Percentiles rank a stretch among this genome's conserved stretches.
Evolutionary conservation across 2,329 filamentous ascomycete species (phyloP).

Genomic region (Coleophoma eucalyptorum): DNA sequence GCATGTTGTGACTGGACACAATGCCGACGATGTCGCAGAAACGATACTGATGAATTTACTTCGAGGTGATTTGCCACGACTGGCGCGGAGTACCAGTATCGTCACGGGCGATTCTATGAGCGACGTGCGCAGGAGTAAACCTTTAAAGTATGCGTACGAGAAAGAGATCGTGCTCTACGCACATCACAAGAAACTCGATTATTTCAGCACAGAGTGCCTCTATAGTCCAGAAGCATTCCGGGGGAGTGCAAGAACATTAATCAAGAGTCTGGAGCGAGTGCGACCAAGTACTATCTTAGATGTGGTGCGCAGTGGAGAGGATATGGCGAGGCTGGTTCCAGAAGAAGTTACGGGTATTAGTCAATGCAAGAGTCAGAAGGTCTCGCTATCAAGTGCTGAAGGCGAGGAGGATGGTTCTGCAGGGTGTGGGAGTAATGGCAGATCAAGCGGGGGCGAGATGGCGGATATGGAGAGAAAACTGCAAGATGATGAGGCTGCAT

Average conservation of each 20-base stretch:
- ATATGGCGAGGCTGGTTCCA: slow-evolving; percentile 88
- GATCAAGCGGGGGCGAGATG: slow-evolving; percentile 71
- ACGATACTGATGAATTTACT: slow-evolving; percentile 97
- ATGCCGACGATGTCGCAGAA: slow-evolving; percentile 95
- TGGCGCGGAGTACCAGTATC: slow-evolving; percentile 87
- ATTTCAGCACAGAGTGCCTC: slow-evolving; percentile 97
- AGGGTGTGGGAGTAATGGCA: slow-evolving; percentile 73
- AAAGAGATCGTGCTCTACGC: slow-evolving; percentile 99
- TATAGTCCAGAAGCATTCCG: slow-evolving; percentile 97
- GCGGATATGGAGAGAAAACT: slow-evolving; percentile 74
- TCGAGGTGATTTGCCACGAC: slow-evolving; percentile 80
- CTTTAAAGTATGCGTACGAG: slow-evolving; percentile 96
- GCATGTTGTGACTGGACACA: slow-evolving; percentile 96
- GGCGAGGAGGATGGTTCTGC: slow-evolving; percentile 49
- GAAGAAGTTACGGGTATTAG: slow-evolving; percentile 45
- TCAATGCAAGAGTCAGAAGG: slow-evolving; percentile 41
- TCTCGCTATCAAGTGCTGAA: slow-evolving; percentile 26
- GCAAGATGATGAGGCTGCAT: slow-evolving; percentile 58
- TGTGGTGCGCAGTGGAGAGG: slow-evolving; percentile 90
- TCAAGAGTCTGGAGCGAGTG: slow-evolving; percentile 93
- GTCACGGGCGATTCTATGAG: slow-evolving; percentile 74
- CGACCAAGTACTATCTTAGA: slow-evolving; percentile 92
- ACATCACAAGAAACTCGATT: slow-evolving; percentile 93
- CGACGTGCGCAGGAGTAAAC: slow-evolving; percentile 93
- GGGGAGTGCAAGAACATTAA: slow-evolving; percentile 83